A percentile compares a stretch with the other conserved stretches of the same genome.
These are phyloP conservation scores for Pythium brassicae DNA, from an alignment of 352 stramenopile genomes.

Conservation along the genomic window DNA sequence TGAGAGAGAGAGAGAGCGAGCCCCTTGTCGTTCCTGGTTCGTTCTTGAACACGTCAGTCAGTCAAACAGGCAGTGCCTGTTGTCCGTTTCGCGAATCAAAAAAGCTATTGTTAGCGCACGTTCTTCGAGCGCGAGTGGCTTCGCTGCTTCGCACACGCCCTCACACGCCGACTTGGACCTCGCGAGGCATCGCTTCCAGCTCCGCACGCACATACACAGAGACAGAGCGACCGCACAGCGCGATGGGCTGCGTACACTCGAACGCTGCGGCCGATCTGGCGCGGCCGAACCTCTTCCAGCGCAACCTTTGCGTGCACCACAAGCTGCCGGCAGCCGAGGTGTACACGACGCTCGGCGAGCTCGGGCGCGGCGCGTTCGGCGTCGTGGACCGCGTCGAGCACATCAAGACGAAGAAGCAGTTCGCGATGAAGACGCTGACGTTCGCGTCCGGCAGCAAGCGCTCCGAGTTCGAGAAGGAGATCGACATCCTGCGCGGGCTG, in stretches of 20 bases:
- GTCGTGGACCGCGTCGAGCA: constrained; percentile 75
- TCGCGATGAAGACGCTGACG: constrained; percentile 77
- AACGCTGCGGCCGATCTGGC: constrained; percentile 22
- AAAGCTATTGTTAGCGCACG: no score
- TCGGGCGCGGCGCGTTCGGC: constrained; percentile 70
- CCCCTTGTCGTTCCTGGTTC: no score
- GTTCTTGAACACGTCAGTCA: background rate
- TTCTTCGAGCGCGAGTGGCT: no score
- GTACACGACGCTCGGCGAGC: constrained; percentile 49
- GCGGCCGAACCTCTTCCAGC: constrained; percentile 70
- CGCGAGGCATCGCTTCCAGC: no score
- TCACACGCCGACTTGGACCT: no score
- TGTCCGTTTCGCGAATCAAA: no score
- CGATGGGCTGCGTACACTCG: constrained; percentile 71
- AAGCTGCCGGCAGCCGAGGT: constrained; percentile 38
- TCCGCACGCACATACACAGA: no score
- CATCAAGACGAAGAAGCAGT: constrained; percentile 56
- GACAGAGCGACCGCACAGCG: background rate
- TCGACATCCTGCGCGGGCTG: constrained; percentile 65
- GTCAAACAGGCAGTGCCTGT: background rate
- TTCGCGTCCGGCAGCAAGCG: constrained; percentile 59
- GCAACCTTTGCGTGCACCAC: constrained; percentile 74
- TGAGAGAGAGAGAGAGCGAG: no score
- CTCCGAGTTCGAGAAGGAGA: constrained; percentile 73
- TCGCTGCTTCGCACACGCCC: no score